Conservation (phyloP, 106 monocot species). For the Apostasia ramifera region DNA sequence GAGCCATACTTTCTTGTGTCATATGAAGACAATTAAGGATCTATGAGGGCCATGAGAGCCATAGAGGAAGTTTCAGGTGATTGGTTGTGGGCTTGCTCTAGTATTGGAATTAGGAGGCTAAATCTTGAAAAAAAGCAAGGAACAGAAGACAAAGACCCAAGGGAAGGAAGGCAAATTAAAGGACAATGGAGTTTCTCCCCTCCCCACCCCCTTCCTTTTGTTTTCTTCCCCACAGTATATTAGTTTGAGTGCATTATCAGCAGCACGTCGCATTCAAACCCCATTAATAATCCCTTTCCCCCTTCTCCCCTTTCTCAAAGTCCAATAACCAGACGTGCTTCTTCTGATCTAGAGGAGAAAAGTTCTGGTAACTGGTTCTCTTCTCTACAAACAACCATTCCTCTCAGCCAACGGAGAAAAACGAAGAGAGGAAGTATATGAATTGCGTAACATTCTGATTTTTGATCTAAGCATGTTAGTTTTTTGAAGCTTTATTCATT, state of each 20-base stretch:
- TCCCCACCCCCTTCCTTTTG: constrained; percentile 3
- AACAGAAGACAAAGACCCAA: neutral
- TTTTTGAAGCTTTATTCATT: too few relatives aligned
- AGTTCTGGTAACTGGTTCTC: neutral
- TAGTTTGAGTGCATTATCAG: neutral
- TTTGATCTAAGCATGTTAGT: too few relatives aligned
- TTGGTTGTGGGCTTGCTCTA: neutral
- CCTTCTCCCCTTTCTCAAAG: neutral
- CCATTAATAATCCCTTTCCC: neutral
- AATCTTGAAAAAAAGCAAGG: neutral
- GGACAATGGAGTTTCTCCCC: neutral
- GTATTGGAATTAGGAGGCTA: neutral
- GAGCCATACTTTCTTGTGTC: too few relatives aligned
- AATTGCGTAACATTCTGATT: neutral
- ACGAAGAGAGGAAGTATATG: neutral
- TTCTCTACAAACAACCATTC: too few relatives aligned
- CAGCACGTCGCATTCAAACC: constrained; percentile 2
- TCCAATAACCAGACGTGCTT: too few relatives aligned
- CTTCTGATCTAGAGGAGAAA: too few relatives aligned
- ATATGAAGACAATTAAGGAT: too few relatives aligned
- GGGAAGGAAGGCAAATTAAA: neutral
- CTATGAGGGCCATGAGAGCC: too few relatives aligned
- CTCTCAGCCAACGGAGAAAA: too few relatives aligned
- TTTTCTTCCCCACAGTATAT: neutral
- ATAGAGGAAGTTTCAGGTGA: too few relatives aligned